These are phyloP conservation scores for Amanita muscaria DNA, from an alignment of 768 basidiomycete species.

Conservation along the genomic window DNA sequence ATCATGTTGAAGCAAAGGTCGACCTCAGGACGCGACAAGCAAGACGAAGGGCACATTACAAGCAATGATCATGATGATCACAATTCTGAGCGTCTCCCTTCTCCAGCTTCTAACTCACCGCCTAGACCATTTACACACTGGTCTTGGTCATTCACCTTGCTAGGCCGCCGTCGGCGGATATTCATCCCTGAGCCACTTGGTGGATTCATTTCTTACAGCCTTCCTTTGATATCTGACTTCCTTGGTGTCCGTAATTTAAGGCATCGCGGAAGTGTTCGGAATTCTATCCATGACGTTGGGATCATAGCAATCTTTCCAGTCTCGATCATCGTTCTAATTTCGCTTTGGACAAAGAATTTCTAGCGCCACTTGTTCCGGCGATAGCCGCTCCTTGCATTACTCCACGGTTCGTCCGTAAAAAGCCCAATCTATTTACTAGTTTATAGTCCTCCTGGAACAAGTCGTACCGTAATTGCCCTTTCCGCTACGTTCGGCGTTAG, in stretches of 20 bases:
- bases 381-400: background rate
- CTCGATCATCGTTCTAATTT: conserved; percentile 29
- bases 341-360: conserved; percentile 20
- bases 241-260: conserved; percentile 5
- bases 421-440: no score
- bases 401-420: conserved; percentile 37
- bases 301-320: conserved; percentile 38
- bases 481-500: no score
- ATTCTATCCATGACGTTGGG: conserved; percentile 30
- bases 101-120: conserved; percentile 10
- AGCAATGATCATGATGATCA: background rate
- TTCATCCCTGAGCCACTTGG: conserved; percentile 5
- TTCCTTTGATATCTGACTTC: conserved; percentile 5
- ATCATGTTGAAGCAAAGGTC: background rate
- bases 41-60: background rate
- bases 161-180: conserved; percentile 15
- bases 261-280: conserved; percentile 17
- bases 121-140: conserved; percentile 1
- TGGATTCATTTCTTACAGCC: conserved; percentile 1
- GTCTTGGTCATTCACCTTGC: conserved; percentile 11
- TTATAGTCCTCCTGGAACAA: no score
- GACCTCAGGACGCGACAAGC: background rate
- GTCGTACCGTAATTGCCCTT: no score
- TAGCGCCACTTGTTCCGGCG: background rate
- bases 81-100: conserved; percentile 10